Base-by-base conservation (phyloP, 352 stramenopile genomes). In the Plasmopara halstedii region DNA sequence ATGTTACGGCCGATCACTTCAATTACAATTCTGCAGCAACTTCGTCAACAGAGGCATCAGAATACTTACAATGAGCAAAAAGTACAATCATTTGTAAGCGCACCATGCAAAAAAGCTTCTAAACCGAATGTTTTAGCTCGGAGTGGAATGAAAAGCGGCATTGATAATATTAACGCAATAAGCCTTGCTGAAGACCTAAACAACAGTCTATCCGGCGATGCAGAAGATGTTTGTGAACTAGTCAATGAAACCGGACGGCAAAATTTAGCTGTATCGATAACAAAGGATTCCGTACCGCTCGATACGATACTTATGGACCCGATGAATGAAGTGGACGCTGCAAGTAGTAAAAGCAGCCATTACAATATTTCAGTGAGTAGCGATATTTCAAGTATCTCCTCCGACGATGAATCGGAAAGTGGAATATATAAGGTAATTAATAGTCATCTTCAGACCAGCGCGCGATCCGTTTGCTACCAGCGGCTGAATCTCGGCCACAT, bases 41-140 rank as follows among this genome's bases (percentile, higher is more conserved):
- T 59, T 39, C 56, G 59, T 18, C 55, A 62, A 11, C 43, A 71
- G 25, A 56, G 52, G 27, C 26, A 54, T 14, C 44, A 41, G 51
- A 38, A 3, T 15, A 37, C 5, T 17, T 34, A 42, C 20, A 6
- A 21, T 25, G 27, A 20, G 15, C 53, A 47, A 21, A 44, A 20
- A 51, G 2, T 4, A 7, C 35, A 29, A 29, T 1, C 11, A n/a
- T n/a, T n/a, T n/a, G n/a, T n/a, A n/a, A n/a, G n/a, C n/a, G n/a
- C n/a, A 11, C 25, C 3, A 4, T 29, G 25, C 25, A 29, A 29
- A 10, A 6, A 29, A 4, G 11, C 25, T 29, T 10, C 6, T 29
- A 19, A n/a, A 2, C 22, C 17, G 31, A 47, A 14, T 33, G 19
- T 15, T 34, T 15, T 18, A 27, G 9, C 2, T 2, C 29, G 10